phyloP scores from a whole-genome alignment of 257 asterid species.

The Eustoma russellianum region DNA sequence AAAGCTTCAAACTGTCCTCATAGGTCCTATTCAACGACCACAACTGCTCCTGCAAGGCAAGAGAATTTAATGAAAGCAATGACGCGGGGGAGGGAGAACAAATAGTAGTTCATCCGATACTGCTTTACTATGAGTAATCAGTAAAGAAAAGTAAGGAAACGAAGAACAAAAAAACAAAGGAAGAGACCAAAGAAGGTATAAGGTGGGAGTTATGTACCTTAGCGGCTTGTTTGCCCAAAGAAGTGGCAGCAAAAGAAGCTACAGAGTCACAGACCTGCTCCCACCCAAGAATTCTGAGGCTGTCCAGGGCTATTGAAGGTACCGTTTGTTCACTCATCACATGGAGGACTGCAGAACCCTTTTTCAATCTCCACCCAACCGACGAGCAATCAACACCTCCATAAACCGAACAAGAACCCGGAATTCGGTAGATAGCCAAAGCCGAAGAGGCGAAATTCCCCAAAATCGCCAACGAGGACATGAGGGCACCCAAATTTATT shows the following conservation, averaged over 20 bases:
- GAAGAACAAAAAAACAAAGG: neutral
- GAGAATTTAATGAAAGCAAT: neutral
- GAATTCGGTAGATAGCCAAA: too few relatives aligned
- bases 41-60: slow-evolving; percentile 45
- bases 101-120: too few relatives aligned
- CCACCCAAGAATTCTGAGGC: slow-evolving; percentile 89
- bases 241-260: slow-evolving; percentile 82
- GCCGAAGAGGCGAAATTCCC: too few relatives aligned
- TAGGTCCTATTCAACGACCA: slow-evolving; percentile 53
- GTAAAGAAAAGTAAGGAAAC: neutral
- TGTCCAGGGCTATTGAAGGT: slow-evolving; percentile 39
- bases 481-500: too few relatives aligned
- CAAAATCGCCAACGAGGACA: too few relatives aligned
- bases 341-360: too few relatives aligned
- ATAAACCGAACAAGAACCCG: too few relatives aligned
- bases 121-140: too few relatives aligned
- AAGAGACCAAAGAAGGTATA: neutral
- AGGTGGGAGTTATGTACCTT: slow-evolving; percentile 27
- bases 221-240: slow-evolving; percentile 52
- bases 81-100: too few relatives aligned
- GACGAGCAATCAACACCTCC: too few relatives aligned
- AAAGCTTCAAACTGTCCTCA: slow-evolving; percentile 50
- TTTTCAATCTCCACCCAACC: too few relatives aligned
- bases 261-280: slow-evolving; percentile 75
- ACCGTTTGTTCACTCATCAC: too few relatives aligned